Base-by-base conservation (phyloP, 1,139 yeast genomes). In the Cylindricascospora bacillispora region DNA sequence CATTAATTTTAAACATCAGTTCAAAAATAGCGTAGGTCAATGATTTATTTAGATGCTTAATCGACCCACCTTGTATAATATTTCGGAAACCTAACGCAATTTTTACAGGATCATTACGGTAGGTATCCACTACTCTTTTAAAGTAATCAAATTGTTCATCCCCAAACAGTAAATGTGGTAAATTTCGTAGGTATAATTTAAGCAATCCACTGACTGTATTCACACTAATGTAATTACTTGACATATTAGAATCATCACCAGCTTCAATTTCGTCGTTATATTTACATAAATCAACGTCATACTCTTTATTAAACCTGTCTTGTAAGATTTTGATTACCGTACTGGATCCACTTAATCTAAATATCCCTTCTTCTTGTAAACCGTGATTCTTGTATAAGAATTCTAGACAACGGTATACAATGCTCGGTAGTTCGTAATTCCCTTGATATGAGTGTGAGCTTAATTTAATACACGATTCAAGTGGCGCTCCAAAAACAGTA, bases 321-420 rank as follows among this genome's bases (percentile, higher is more conserved):
- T 80, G 82, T 27, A 89, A 63, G 24, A 65, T 69, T 35, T 81
- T 69, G 15, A 89, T 82, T 28, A 77, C 66, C 0, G 86, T 69
- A 32, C 89, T 81, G 20, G 94, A 80, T 2, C 98, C 98, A 54
- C 92, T 82, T 34, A 86, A 61, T 39, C 98, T 64, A 59, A 89
- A 89, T 2, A 89, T 70, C 3, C 98, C 98, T 49, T 86, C 95
- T 52, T 83, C 93, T 39, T 70, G 70, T 13, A 79, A 62, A 0
- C 93, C 95, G 7, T 80, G 74, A 14, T 76, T 68, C 28, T 63
- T 66, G 32, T 69, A 65, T 29, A 89, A 61, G 43, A 67, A 79
- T 36, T 74, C 82, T 26, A 89, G 53, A 47, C 95, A 83, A 36
- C 94, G 62, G 46, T 60, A 79, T 14, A 83, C 70, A 7, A 89